Base-by-base conservation (phyloP, 2,329 filamentous ascomycete genomes). In the Fusarium verrucosum region DNA sequence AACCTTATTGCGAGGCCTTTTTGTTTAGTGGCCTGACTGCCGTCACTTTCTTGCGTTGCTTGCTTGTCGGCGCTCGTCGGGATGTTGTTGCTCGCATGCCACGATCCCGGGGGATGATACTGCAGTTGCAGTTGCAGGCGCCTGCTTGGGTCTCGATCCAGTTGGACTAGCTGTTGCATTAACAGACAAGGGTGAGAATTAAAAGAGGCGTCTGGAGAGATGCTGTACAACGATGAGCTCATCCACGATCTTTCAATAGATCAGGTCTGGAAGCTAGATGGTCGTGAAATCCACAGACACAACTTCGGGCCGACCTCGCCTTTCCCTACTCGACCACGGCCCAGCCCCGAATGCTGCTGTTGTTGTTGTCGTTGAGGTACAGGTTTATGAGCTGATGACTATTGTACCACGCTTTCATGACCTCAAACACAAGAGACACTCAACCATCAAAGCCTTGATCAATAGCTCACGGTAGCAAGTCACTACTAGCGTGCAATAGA, bases 121-220 rank as follows among this genome's bases (percentile, higher is more conserved):
- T 54, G 57, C 57, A 64, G 62, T 43, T n/a, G n/a, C n/a, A n/a
- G n/a, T 38, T 52, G 59, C 62, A 64, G 63, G 42, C 46, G 57
- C 52, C 57, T 38, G 46, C 25, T 53, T 40, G 36, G 43, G 50
- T 63, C 65, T 70, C 68, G 63, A 66, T 66, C 52, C 62, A 61
- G 55, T 58, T 70, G 40, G 56, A 65, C 52, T 50, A 46, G 50
- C 53, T 46, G 46, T 49, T 53, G 58, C 63, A 68, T 56, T 30
- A 36, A 45, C 44, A 47, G 44, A 45, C 62, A 43, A 44, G 30
- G 55, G 38, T 53, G 23, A 43, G 49, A 55, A 16, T 32, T 38
- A 42, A 50, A 52, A 51, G 47, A 56, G 35, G 55, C 41, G 30
- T 38, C 35, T 38, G 37, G 32, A 40, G 57, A 47, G 37, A 35